Evolutionary conservation across 2,329 filamentous ascomycete species (phyloP).

Genomic region (Karstenula rhodostoma): DNA sequence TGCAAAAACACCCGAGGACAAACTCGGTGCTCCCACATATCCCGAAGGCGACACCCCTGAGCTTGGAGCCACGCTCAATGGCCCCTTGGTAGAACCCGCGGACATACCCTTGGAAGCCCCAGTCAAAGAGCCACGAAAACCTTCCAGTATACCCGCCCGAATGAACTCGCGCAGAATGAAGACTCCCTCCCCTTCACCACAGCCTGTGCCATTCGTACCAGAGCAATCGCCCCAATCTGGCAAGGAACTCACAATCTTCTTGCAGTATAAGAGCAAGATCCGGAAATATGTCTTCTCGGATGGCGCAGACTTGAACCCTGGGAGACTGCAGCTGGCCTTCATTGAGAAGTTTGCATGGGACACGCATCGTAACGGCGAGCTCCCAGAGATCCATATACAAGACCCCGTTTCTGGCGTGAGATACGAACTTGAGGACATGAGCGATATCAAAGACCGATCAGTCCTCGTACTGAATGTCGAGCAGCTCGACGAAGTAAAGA

Average conservation of each 20-base stretch:
- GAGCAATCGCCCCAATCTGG: constrained; percentile 73
- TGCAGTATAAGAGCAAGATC: constrained; percentile 96
- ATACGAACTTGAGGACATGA: constrained; percentile 92
- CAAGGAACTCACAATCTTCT: constrained; percentile 90
- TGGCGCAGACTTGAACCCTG: constrained; percentile 85
- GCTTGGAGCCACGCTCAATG: constrained; percentile 46
- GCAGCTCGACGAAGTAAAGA: constrained; percentile 92
- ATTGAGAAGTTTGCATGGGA: constrained; percentile 99
- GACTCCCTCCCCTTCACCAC: constrained; percentile 53
- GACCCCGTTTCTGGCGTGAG: constrained; percentile 95
- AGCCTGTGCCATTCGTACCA: constrained; percentile 54
- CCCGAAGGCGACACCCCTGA: constrained; percentile 41
- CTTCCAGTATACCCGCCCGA: constrained; percentile 34
- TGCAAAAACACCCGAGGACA: constrained; percentile 72
- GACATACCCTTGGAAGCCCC: constrained; percentile 37
- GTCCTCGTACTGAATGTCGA: constrained; percentile 96
- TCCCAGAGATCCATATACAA: constrained; percentile 98
- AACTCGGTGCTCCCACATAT: constrained; percentile 56
- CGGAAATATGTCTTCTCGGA: constrained; percentile 93
- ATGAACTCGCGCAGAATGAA: constrained; percentile 44
- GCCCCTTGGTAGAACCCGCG: constrained; percentile 44
- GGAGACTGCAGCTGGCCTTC: constrained; percentile 89
- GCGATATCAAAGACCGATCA: constrained; percentile 91
- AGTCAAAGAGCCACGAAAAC: constrained; percentile 29
- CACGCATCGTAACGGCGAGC: constrained; percentile 91